Conservation (phyloP, 805 yeast genomes). For the Metschnikowia shivogae region DNA sequence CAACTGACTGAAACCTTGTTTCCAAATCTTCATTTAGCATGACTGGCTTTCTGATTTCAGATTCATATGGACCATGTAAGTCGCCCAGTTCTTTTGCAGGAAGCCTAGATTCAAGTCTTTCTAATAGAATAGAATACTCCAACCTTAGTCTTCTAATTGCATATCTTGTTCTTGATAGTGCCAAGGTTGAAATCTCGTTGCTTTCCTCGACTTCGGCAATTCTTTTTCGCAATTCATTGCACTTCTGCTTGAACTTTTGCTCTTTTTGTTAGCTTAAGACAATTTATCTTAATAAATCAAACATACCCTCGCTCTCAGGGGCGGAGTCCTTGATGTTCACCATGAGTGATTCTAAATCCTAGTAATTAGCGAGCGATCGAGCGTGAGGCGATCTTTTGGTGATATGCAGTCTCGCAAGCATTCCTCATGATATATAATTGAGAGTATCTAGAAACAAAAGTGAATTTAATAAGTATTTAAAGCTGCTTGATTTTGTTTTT, state of each 20-base stretch:
- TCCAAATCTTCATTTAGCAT: constrained; percentile 31
- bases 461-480: neutral
- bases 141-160: constrained; percentile 74
- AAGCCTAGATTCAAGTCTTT: constrained; percentile 54
- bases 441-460: neutral
- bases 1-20: constrained; percentile 13
- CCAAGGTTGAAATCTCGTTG: constrained; percentile 71
- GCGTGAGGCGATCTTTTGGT: neutral
- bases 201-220: constrained; percentile 69
- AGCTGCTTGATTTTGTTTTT: neutral
- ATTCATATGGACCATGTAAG: constrained; percentile 30
- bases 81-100: constrained; percentile 21
- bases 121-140: constrained; percentile 78
- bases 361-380: neutral
- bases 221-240: constrained; percentile 65
- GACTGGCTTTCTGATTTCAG: constrained; percentile 39
- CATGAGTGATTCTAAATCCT: constrained; percentile 7
- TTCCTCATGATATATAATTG: neutral
- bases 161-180: constrained; percentile 71
- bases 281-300: neutral
- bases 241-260: constrained; percentile 53
- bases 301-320: constrained; percentile 42
- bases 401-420: neutral
- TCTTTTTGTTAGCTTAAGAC: constrained; percentile 20
- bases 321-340: constrained; percentile 20